phyloP scores from a whole-genome alignment of 305 asterid species.

The Fraxinus platypoda region DNA sequence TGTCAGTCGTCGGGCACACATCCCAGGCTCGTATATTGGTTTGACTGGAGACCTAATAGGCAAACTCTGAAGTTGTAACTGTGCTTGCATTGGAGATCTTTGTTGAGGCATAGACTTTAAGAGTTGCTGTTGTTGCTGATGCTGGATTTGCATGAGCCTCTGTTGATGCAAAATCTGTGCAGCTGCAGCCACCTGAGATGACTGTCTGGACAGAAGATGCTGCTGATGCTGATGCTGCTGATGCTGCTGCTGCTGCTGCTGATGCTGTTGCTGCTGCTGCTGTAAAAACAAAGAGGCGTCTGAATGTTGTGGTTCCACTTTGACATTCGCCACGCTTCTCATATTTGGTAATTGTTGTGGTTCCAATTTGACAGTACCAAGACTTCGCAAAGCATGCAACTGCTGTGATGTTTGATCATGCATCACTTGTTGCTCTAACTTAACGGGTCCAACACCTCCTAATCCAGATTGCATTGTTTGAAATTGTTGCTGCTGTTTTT shows the following conservation, averaged over 20 bases:
- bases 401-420: constrained; percentile 70
- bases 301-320: constrained; percentile 50
- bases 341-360: constrained; percentile 68
- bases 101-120: constrained; percentile 57
- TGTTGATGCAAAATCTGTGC: constrained; percentile 12
- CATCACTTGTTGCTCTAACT: constrained; percentile 61
- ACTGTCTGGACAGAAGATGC: constrained; percentile 14
- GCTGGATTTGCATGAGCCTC: not conserved
- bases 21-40: constrained; percentile 42
- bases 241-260: not conserved
- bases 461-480: constrained; percentile 65
- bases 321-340: constrained; percentile 62
- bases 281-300: not conserved
- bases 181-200: constrained; percentile 10
- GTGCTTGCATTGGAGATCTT: constrained; percentile 60
- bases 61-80: constrained; percentile 61
- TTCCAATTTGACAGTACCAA: constrained; percentile 67
- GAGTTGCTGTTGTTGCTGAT: constrained; percentile 10
- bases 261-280: not conserved
- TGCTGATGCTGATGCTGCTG: not conserved
- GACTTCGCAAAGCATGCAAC: constrained; percentile 52
- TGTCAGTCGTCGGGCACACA: constrained; percentile 44
- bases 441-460: constrained; percentile 60
- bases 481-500: constrained; percentile 44
- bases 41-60: constrained; percentile 21